phyloP scores from a whole-genome alignment of 1,284 basidiomycete genomes.

The Cutaneotrichosporon cavernicola region DNA sequence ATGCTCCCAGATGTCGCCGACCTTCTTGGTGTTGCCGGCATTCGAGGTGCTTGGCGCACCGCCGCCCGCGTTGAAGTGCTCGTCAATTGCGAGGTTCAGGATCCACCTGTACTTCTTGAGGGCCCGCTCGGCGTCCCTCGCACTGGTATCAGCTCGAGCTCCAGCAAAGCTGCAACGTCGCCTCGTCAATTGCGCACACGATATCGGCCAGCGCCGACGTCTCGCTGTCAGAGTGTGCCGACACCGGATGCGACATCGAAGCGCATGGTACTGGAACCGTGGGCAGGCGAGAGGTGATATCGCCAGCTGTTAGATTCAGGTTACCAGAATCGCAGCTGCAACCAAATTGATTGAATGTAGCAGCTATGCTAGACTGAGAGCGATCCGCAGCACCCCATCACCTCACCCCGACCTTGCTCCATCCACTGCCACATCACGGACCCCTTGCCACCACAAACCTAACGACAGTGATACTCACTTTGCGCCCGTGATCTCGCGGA shows the following conservation, averaged over 20 bases:
- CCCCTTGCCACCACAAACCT: neutral
- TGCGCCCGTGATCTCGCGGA: constrained; percentile 45
- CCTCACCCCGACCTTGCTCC: constrained; percentile 1
- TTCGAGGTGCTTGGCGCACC: constrained; percentile 1
- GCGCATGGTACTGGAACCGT: neutral
- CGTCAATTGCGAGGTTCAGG: constrained; percentile 44
- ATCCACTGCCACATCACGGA: neutral
- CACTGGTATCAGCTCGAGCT: constrained; percentile 25
- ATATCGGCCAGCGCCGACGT: neutral
- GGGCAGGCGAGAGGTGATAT: too few species aligned
- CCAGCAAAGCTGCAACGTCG: neutral
- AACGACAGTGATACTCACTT: constrained; percentile 32
- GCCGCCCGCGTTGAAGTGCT: constrained; percentile 44
- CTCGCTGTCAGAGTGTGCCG: too few species aligned
- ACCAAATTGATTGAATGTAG: too few species aligned
- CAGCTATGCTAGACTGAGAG: too few species aligned
- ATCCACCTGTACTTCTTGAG: constrained; percentile 50
- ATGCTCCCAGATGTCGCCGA: constrained; percentile 51
- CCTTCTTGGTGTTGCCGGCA: constrained; percentile 41
- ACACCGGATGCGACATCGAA: neutral
- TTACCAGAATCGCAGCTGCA: too few species aligned
- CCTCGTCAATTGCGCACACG: neutral
- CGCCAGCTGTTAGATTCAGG: too few species aligned
- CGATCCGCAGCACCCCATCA: neutral
- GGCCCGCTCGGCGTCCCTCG: constrained; percentile 40